Conservation (phyloP, 1,284 basidiomycete genomes). For the Exobasidium rhododendri region DNA sequence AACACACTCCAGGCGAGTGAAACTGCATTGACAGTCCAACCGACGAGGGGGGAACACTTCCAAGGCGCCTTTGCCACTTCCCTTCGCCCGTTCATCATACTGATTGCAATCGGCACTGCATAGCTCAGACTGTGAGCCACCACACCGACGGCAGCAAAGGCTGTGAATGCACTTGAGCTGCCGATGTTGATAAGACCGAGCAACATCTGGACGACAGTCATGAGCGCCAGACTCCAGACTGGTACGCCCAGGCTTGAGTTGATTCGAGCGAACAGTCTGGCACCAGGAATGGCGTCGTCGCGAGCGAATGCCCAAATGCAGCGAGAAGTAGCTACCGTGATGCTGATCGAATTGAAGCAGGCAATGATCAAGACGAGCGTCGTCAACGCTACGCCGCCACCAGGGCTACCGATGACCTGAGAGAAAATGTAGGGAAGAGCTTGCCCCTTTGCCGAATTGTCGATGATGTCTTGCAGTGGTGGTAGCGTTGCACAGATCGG, state of each 20-base stretch:
- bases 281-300: conserved; percentile 12
- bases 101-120: conserved; percentile 11
- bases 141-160: conserved; percentile 17
- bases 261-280: background rate
- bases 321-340: conserved; percentile 17
- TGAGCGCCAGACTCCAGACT: conserved; percentile 2
- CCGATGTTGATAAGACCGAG: conserved; percentile 19
- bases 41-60: background rate
- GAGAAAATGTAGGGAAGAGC: conserved; percentile 19
- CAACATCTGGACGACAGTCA: conserved; percentile 17
- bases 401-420: conserved; percentile 12
- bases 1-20: conserved; percentile 12
- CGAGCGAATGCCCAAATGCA: conserved; percentile 13
- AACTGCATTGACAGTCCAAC: conserved; percentile 13
- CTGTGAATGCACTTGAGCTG: conserved; percentile 16
- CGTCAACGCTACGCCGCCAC: conserved; percentile 15
- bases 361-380: conserved; percentile 17
- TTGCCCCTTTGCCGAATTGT: conserved; percentile 15
- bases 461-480: conserved; percentile 11
- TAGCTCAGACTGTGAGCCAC: conserved; percentile 14
- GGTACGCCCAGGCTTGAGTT: conserved; percentile 13
- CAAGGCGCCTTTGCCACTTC: conserved; percentile 7
- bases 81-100: conserved; percentile 8
- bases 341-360: conserved; percentile 16
- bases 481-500: conserved; percentile 17